Conservation (phyloP, 2,329 filamentous ascomycete species). For the Sporothrix schenckii region DNA sequence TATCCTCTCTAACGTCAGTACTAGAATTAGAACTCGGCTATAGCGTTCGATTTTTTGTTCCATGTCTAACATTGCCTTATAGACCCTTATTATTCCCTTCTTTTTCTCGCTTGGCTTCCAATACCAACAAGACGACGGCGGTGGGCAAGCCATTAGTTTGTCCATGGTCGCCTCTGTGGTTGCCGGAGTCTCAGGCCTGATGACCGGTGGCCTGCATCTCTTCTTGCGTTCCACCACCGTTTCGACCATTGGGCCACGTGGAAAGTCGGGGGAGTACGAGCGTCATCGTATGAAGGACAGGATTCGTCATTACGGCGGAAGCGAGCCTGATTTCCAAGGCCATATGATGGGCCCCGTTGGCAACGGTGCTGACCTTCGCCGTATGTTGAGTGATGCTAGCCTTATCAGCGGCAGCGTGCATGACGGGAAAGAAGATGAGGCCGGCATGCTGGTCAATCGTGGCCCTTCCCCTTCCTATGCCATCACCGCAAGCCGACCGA, state of each 20-base stretch:
- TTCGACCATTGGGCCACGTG: conserved; percentile 56
- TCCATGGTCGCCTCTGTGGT: conserved; percentile 68
- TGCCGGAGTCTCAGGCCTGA: conserved; percentile 66
- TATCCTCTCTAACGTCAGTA: conserved; percentile 60
- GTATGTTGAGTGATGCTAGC: conserved; percentile 45
- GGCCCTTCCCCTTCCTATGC: conserved; percentile 35
- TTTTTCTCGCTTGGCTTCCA: conserved; percentile 60
- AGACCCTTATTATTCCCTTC: conserved; percentile 65
- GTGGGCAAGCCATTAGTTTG: conserved; percentile 51
- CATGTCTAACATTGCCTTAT: not conserved
- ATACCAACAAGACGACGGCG: conserved; percentile 42
- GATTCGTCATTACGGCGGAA: conserved; percentile 44
- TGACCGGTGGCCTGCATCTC: conserved; percentile 67
- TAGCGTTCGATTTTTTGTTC: not conserved
- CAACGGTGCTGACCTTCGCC: conserved; percentile 40
- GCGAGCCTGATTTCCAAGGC: conserved; percentile 41
- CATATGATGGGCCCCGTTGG: conserved; percentile 44
- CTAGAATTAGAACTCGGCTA: not conserved
- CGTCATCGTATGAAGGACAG: conserved; percentile 50
- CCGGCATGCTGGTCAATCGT: conserved; percentile 38
- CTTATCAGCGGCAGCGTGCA: conserved; percentile 38
- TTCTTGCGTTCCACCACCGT: conserved; percentile 67
- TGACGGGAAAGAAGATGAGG: conserved; percentile 43
- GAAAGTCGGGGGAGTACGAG: conserved; percentile 53
- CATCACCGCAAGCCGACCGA: conserved; percentile 30